Evolutionary conservation across 345 rosid genomes (phyloP).

Genomic region (Triadica sebifera): DNA sequence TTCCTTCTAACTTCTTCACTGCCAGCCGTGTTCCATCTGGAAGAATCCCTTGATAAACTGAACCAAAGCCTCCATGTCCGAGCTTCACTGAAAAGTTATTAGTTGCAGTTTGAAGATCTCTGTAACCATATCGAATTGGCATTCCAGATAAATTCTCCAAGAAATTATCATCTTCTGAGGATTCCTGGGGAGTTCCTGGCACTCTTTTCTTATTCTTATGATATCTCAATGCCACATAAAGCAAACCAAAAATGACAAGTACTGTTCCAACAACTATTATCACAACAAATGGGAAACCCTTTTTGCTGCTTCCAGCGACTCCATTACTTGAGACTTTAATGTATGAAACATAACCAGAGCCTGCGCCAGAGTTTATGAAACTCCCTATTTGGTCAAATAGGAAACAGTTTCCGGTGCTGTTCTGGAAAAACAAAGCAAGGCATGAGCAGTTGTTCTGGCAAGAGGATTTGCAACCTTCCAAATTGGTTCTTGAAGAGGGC

Average conservation of each 20-base stretch:
- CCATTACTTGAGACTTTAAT: slow-evolving; percentile 50
- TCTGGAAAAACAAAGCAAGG: slow-evolving; percentile 64
- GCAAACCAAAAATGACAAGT: slow-evolving; percentile 42
- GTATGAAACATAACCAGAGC: slow-evolving; percentile 47
- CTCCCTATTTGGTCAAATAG: slow-evolving; percentile 70
- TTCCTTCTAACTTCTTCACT: slow-evolving; percentile 91
- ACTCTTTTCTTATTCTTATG: slow-evolving; percentile 36
- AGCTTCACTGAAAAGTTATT: slow-evolving; percentile 72
- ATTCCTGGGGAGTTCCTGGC: slow-evolving; percentile 40
- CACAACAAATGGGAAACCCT: slow-evolving; percentile 46
- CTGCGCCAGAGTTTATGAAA: slow-evolving; percentile 39
- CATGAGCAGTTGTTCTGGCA: slow-evolving; percentile 77
- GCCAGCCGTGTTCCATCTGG: slow-evolving; percentile 77
- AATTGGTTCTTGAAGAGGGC: slow-evolving; percentile 50
- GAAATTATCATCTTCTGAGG: slow-evolving; percentile 80
- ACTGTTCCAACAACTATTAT: slow-evolving; percentile 53
- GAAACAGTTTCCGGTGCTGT: slow-evolving; percentile 67
- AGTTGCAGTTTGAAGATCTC: slow-evolving; percentile 77
- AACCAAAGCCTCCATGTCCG: slow-evolving; percentile 96
- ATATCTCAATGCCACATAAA: slow-evolving; percentile 48
- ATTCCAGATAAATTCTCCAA: slow-evolving; percentile 65
- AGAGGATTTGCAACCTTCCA: slow-evolving; percentile 62
- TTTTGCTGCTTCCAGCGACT: slow-evolving; percentile 35
- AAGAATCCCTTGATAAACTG: slow-evolving; percentile 74
- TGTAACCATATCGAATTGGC: slow-evolving; percentile 76